These are phyloP conservation scores for Tetrapisispora nanseiensis DNA, from an alignment of 805 yeast species.

Conservation along the genomic window DNA sequence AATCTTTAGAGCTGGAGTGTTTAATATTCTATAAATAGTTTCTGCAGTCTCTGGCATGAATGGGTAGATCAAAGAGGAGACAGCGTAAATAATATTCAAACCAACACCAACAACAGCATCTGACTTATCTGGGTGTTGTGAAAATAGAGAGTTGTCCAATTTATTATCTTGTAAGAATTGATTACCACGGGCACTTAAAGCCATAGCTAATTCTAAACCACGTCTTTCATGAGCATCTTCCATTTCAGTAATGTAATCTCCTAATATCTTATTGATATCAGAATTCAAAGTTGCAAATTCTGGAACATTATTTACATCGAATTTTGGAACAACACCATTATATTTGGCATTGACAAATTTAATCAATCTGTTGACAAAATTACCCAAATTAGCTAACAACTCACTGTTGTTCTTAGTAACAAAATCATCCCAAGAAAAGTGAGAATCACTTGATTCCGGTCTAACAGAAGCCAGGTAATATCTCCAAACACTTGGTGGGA, in stretches of 20 bases:
- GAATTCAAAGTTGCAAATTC: slow-evolving; percentile 36
- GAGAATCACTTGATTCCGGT: slow-evolving; percentile 94
- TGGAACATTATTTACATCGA: slow-evolving; percentile 38
- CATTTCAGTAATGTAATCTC: slow-evolving; percentile 57
- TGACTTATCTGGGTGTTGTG: slow-evolving; percentile 64
- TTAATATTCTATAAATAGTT: slow-evolving; percentile 67
- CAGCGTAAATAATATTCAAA: slow-evolving; percentile 73
- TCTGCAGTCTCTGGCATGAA: slow-evolving; percentile 79
- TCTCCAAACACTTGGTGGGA: slow-evolving; percentile 94
- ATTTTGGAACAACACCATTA: slow-evolving; percentile 79
- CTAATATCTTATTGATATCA: slow-evolving; percentile 57
- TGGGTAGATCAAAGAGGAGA: slow-evolving; percentile 77
- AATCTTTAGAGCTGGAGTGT: slow-evolving; percentile 70
- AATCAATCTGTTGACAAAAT: slow-evolving; percentile 87
- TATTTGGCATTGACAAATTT: slow-evolving; percentile 87
- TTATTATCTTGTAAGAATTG: slow-evolving; percentile 92
- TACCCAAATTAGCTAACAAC: slow-evolving; percentile 90
- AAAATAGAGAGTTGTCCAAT: slow-evolving; percentile 77
- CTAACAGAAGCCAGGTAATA: slow-evolving; percentile 85
- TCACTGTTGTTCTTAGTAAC: slow-evolving; percentile 90
- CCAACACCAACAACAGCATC: slow-evolving; percentile 93
- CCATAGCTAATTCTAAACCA: slow-evolving; percentile 88
- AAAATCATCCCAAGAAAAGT: slow-evolving; percentile 95
- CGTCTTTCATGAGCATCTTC: slow-evolving; percentile 73
- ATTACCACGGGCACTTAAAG: slow-evolving; percentile 86